Base-by-base conservation (phyloP, 257 asterid species). In the Catharanthus roseus region DNA sequence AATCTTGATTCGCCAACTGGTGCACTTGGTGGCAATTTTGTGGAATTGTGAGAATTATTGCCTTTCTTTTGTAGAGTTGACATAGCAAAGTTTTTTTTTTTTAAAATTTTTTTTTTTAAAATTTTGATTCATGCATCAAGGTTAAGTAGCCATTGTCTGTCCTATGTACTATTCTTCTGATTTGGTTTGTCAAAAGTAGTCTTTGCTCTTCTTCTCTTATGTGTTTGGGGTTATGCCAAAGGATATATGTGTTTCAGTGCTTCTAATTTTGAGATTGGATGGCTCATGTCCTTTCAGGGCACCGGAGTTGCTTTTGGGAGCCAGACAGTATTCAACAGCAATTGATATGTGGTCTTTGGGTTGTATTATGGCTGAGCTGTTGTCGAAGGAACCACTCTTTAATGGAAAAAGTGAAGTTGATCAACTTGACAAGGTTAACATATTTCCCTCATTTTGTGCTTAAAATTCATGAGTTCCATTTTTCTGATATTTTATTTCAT, bases 271-370 rank as follows among this genome's bases (percentile, higher is more conserved):
- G 28, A 44, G 33, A 29, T 49, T 57, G 60, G 5, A 44, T 49
- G 15, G 5, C 19, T 54, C 31, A 58, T 34, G 31, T 49, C 60
- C 51, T 77, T 47, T 49, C 87, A 91, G 97, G 91, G 95, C 98
- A 18, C 98, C 98, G 5, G 98, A 92, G 70, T 86, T 92, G 74
- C 88, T 92, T 9, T 79, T 92, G 84, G 98, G 98, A 77, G 87
- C 91, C 54, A 88, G 80, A 69, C 85, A 83, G 65, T 92, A 92
- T 79, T 88, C 98, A 33, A 90, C 96, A 7, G 96, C 96, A 70
- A 87, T 92, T 53, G 98, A 92, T 75, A 92, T 90, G 95, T 92
- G 98, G 98, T 92, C 98, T 1, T 65, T 90, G 65, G 98, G 98
- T n/a, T 92, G 98, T 78, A 88, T 92, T 54, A 89, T 92, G 96